A percentile compares a stretch with the other conserved stretches of the same genome.
Evolutionary conservation across 2,329 filamentous ascomycete species (phyloP).

Genomic region (Talaromyces sp.): DNA sequence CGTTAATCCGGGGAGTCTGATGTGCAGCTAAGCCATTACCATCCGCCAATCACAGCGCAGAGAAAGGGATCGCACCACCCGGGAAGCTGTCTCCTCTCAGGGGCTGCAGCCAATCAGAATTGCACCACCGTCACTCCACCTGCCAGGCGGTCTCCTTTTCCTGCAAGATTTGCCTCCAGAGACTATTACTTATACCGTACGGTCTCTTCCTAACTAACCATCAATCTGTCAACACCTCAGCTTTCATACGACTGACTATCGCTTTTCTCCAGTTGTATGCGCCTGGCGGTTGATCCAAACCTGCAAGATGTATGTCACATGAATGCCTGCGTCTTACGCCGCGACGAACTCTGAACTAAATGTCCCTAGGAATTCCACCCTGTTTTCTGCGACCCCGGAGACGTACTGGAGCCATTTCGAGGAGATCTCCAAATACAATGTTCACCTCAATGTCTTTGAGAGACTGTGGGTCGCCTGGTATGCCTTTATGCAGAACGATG

Average conservation of each 20-base stretch:
- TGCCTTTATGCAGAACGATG: slow-evolving; percentile 96
- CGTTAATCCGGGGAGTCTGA: not conserved
- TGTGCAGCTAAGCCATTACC: not conserved
- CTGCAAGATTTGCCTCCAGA: slow-evolving; percentile 14
- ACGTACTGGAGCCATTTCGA: slow-evolving; percentile 66
- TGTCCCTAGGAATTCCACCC: slow-evolving; percentile 44
- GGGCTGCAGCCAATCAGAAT: slow-evolving; percentile 8
- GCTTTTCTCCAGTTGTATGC: not conserved
- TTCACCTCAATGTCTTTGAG: slow-evolving; percentile 81
- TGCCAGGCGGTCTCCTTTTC: slow-evolving; percentile 9
- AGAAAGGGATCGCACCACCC: slow-evolving; percentile 2
- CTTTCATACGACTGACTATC: not conserved
- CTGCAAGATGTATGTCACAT: slow-evolving; percentile 2
- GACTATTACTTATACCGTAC: not conserved
- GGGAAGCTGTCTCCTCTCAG: not conserved
- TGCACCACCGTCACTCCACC: not conserved
- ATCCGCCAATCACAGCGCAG: not conserved
- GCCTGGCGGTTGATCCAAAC: not conserved
- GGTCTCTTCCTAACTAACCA: not conserved
- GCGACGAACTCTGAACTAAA: not conserved
- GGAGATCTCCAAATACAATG: slow-evolving; percentile 68
- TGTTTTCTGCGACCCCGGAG: slow-evolving; percentile 43
- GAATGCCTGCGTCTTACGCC: not conserved
- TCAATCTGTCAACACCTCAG: not conserved
- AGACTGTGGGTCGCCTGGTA: slow-evolving; percentile 96